Percentiles rank a stretch among this genome's conserved stretches.
These are phyloP conservation scores for Gossypium rotundifolium DNA, from an alignment of 345 rosid genomes.

Conservation along the genomic window DNA sequence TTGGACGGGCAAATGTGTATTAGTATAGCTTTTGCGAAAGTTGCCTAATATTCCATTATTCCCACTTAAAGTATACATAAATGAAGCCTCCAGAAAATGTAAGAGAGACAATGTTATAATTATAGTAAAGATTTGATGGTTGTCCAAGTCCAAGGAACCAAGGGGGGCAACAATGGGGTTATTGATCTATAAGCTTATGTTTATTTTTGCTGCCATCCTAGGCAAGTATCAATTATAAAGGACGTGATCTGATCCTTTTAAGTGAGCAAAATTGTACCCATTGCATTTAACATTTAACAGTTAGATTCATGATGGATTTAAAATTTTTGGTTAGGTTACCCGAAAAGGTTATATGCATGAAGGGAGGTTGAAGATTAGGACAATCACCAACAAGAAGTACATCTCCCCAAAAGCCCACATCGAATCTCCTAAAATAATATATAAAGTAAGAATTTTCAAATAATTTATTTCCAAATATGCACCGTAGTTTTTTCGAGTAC, in stretches of 20 bases:
- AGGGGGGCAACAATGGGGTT: background rate
- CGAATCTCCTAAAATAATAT: too few relatives aligned
- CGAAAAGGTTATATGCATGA: too few relatives aligned
- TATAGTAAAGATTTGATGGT: background rate
- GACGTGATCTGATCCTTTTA: background rate
- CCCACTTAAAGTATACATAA: background rate
- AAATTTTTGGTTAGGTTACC: background rate
- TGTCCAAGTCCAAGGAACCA: slow-evolving; percentile 8
- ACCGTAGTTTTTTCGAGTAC: too few relatives aligned
- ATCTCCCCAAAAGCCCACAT: too few relatives aligned
- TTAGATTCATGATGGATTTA: background rate
- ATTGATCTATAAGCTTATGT: background rate
- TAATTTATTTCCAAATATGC: too few relatives aligned
- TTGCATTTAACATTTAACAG: background rate
- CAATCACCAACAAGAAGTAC: too few relatives aligned
- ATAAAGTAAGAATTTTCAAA: too few relatives aligned
- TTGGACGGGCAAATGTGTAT: background rate
- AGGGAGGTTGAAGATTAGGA: too few relatives aligned
- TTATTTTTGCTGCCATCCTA: background rate
- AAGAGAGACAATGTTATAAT: background rate
- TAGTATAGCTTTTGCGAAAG: background rate
- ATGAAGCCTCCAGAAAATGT: too few relatives aligned
- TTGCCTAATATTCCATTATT: slow-evolving; percentile 5
- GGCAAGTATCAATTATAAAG: background rate
- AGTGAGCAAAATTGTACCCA: background rate